Conservation (phyloP, 768 basidiomycete species). For the Mycena crocata region DNA sequence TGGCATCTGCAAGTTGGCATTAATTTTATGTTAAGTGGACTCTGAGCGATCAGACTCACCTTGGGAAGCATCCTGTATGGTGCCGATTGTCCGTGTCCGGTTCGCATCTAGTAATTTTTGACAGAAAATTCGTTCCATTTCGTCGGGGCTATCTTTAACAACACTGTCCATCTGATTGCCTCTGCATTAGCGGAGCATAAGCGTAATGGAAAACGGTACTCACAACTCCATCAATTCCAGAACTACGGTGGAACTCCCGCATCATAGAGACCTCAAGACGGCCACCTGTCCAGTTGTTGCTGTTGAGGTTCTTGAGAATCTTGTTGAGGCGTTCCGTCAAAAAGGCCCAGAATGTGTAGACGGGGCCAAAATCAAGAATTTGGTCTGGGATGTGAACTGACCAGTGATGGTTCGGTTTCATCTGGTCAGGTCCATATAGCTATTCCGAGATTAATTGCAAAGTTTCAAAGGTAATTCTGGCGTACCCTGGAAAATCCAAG, state of each 20-base stretch:
- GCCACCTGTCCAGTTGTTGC: conserved; percentile 43
- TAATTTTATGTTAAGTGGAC: too few species aligned
- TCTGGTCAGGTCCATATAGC: conserved; percentile 38
- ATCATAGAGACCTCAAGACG: conserved; percentile 46
- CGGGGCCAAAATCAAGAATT: conserved; percentile 39
- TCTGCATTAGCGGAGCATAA: background rate
- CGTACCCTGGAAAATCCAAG: conserved; percentile 19
- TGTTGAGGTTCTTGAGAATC: conserved; percentile 42
- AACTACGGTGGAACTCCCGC: conserved; percentile 36
- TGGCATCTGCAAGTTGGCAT: background rate
- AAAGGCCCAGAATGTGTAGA: conserved; percentile 46
- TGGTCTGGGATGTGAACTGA: conserved; percentile 39
- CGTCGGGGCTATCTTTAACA: background rate
- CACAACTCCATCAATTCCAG: conserved; percentile 30
- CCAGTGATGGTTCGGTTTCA: conserved; percentile 48
- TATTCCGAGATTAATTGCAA: background rate
- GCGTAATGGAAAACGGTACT: background rate
- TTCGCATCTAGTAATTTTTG: background rate
- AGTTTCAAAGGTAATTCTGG: background rate
- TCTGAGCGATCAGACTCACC: background rate
- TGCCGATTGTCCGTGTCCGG: conserved; percentile 26
- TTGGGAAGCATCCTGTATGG: conserved; percentile 28
- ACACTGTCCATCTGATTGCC: background rate
- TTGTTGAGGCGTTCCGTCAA: conserved; percentile 44
- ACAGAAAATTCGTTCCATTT: background rate